phyloP scores from a whole-genome alignment of 1,284 basidiomycete species.

The Omphalotus olearius region DNA sequence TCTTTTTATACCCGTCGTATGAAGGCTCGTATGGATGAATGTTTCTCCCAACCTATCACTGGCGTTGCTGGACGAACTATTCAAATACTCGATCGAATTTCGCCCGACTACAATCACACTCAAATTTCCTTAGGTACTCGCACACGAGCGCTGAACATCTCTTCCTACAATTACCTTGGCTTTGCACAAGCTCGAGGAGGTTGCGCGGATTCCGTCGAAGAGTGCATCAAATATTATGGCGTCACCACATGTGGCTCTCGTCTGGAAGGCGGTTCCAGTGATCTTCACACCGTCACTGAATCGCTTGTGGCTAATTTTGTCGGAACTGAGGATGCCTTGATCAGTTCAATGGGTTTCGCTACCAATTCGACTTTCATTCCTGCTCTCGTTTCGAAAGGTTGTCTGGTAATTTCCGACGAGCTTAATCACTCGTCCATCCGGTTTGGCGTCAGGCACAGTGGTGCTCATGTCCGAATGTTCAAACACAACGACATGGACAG shows the following conservation, averaged over 20 bases:
- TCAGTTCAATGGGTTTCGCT: conserved; percentile 97
- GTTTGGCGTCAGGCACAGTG: conserved; percentile 87
- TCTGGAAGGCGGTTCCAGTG: conserved; percentile 80
- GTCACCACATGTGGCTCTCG: conserved; percentile 76
- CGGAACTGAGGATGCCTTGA: conserved; percentile 84
- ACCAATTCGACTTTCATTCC: conserved; percentile 97
- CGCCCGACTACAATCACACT: conserved; percentile 79
- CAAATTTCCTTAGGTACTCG: conserved; percentile 77
- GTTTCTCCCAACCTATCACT: conserved; percentile 91
- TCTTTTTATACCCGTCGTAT: conserved; percentile 98
- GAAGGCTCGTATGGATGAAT: conserved; percentile 93
- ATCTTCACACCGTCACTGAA: conserved; percentile 83
- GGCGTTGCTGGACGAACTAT: conserved; percentile 96
- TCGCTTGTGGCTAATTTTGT: conserved; percentile 88
- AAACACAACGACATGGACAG: conserved; percentile 95
- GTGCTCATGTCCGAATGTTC: conserved; percentile 89
- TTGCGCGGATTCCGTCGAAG: conserved; percentile 91
- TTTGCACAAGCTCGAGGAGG: conserved; percentile 94
- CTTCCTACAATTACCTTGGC: conserved; percentile 99
- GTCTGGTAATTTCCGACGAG: conserved; percentile 96
- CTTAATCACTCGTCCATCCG: conserved; percentile 96
- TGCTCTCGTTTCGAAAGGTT: conserved; percentile 87
- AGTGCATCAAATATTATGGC: conserved; percentile 75
- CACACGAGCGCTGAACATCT: conserved; percentile 92
- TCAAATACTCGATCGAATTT: conserved; percentile 80